Evolutionary conservation across 768 basidiomycete genomes (phyloP).

Genomic region (Myochromella boudieri): DNA sequence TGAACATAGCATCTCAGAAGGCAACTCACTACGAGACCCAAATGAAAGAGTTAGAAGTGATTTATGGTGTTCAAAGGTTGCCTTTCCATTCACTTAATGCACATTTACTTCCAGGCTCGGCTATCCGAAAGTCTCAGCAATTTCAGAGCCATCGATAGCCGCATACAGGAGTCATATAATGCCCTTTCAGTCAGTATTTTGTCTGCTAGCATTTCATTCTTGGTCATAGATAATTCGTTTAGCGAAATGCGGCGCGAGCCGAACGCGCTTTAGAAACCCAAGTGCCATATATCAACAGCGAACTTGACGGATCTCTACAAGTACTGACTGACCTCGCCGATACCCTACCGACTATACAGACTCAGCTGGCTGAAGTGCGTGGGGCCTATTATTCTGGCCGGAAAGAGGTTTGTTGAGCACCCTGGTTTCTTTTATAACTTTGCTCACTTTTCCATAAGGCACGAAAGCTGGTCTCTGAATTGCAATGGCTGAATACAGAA

Average conservation of each 20-base stretch:
- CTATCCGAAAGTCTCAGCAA: constrained; percentile 73
- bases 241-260: constrained; percentile 62
- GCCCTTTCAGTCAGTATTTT: constrained; percentile 53
- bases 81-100: too few species aligned
- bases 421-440: constrained; percentile 1
- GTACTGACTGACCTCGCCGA: constrained; percentile 56
- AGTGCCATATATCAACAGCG: constrained; percentile 59
- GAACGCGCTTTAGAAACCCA: constrained; percentile 57
- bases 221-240: constrained; percentile 4
- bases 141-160: constrained; percentile 70
- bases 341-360: constrained; percentile 59
- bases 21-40: constrained; percentile 50
- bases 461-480: constrained; percentile 56
- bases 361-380: constrained; percentile 61
- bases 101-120: constrained; percentile 43
- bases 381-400: constrained; percentile 72
- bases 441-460: constrained; percentile 45
- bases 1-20: constrained; percentile 47
- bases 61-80: constrained; percentile 9
- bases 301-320: constrained; percentile 62
- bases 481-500: constrained; percentile 77
- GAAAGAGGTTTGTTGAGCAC: constrained; percentile 47
- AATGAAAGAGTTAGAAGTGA: constrained; percentile 64
- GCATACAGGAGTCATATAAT: constrained; percentile 62
- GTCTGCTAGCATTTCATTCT: neutral